Conservation (phyloP, 1,284 basidiomycete species). For the Ustilago xerochloae region DNA sequence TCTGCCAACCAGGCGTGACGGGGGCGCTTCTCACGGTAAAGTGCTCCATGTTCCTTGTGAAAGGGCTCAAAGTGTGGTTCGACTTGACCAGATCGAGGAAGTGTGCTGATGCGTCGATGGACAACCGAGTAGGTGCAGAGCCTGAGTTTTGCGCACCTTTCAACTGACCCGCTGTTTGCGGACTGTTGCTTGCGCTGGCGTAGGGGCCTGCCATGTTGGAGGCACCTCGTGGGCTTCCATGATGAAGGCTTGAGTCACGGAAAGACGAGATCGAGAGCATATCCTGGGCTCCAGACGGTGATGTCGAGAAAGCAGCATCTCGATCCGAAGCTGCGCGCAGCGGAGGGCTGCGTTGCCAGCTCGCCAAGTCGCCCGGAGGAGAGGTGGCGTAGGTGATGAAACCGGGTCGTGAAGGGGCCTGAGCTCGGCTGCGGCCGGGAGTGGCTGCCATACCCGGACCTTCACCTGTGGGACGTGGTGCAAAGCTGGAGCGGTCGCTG, state of each 20-base stretch:
- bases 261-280: conserved; percentile 45
- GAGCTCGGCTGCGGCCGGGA: conserved; percentile 20
- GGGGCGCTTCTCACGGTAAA: conserved; percentile 62
- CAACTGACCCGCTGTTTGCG: conserved; percentile 14
- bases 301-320: conserved; percentile 24
- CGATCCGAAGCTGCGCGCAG: conserved; percentile 11
- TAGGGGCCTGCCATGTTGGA: conserved; percentile 14
- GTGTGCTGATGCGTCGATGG: conserved; percentile 56
- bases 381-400: conserved; percentile 40
- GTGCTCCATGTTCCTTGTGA: conserved; percentile 59
- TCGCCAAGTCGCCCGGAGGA: conserved; percentile 21
- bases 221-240: conserved; percentile 24
- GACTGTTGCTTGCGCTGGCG: conserved; percentile 36
- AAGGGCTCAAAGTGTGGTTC: conserved; percentile 64
- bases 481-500: conserved; percentile 16
- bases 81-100: conserved; percentile 60
- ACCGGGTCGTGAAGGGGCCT: conserved; percentile 23
- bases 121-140: conserved; percentile 21
- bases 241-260: conserved; percentile 35
- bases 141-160: conserved; percentile 17
- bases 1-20: conserved; percentile 52
- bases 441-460: conserved; percentile 30
- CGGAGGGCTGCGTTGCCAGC: conserved; percentile 35
- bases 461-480: conserved; percentile 14
- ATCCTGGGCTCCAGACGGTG: conserved; percentile 28